Evolutionary conservation across 176 grass and related monocot species (phyloP).

Genomic region (Musa itinerans): DNA sequence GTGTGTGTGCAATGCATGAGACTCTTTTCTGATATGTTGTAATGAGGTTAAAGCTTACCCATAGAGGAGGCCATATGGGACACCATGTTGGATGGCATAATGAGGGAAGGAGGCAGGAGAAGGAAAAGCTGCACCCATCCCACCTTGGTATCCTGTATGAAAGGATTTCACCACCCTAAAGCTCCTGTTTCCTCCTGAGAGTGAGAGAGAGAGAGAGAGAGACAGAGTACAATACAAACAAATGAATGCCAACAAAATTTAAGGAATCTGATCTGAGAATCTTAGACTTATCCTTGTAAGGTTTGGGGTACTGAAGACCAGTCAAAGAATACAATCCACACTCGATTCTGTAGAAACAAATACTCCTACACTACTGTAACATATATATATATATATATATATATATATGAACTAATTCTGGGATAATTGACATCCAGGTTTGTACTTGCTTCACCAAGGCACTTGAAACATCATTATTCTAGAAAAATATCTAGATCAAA

Average conservation of each 20-base stretch:
- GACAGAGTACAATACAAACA: not conserved
- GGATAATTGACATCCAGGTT: conserved; percentile 39
- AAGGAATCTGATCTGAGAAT: not conserved
- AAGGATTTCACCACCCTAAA: conserved; percentile 85
- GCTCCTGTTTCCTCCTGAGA: conserved; percentile 62
- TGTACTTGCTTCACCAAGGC: not conserved
- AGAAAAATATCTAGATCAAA: not conserved
- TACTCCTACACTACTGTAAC: not conserved
- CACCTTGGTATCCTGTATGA: conserved; percentile 65
- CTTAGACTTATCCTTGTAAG: not conserved
- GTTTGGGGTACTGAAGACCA: not conserved
- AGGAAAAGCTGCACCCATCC: conserved; percentile 59
- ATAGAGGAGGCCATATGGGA: conserved; percentile 28
- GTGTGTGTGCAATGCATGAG: not conserved
- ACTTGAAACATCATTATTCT: no score
- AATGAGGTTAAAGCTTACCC: conserved; percentile 3
- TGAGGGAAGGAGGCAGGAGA: conserved; percentile 66
- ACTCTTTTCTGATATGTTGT: not conserved
- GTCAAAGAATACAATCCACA: not conserved
- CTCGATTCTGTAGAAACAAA: not conserved
- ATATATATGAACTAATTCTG: conserved; percentile 17
- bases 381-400: conserved; percentile 9
- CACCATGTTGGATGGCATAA: conserved; percentile 88
- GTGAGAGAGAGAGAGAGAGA: conserved; percentile 12
- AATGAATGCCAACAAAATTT: not conserved